These are phyloP conservation scores for Linderina pennispora DNA, from an alignment of 192 early-diverging fungal species.

Conservation along the genomic window DNA sequence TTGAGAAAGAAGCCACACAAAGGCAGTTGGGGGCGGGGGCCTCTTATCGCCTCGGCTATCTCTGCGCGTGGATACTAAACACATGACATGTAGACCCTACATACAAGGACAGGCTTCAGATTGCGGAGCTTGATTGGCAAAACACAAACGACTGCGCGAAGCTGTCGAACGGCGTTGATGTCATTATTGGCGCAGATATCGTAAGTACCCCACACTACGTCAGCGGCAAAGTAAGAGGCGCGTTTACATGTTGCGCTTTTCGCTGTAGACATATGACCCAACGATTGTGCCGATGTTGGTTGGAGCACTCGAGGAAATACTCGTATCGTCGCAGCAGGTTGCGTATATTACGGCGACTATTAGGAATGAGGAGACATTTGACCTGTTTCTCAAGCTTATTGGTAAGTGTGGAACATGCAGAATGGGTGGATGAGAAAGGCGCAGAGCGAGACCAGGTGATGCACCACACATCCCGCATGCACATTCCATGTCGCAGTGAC, in stretches of 20 bases:
- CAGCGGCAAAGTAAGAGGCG: background rate
- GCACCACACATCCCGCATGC: too few species aligned
- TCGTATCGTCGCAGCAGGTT: slow-evolving; percentile 30
- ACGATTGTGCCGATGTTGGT: slow-evolving; percentile 32
- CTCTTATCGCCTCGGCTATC: too few species aligned
- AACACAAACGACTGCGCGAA: slow-evolving; percentile 19
- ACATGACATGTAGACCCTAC: slow-evolving; percentile 17
- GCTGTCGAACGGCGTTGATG: slow-evolving; percentile 18
- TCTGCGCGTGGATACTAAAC: too few species aligned
- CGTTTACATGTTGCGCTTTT: background rate
- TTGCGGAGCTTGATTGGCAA: slow-evolving; percentile 37
- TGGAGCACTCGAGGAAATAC: slow-evolving; percentile 23
- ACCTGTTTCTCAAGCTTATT: slow-evolving; percentile 24
- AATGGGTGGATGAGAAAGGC: background rate
- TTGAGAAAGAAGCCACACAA: too few species aligned
- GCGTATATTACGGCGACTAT: slow-evolving; percentile 34
- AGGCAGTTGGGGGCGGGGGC: too few species aligned
- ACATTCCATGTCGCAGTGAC: too few species aligned
- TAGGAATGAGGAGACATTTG: slow-evolving; percentile 38
- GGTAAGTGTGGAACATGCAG: slow-evolving; percentile 8
- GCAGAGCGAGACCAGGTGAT: too few species aligned
- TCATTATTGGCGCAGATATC: slow-evolving; percentile 44
- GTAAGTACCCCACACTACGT: slow-evolving; percentile 14
- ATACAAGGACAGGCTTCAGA: slow-evolving; percentile 16
- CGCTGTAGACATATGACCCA: slow-evolving; percentile 39